Evolutionary conservation across 768 basidiomycete species (phyloP), one percentile per base, ranked within the genome.

Genomic region (Coprinopsis cinerea): DNA sequence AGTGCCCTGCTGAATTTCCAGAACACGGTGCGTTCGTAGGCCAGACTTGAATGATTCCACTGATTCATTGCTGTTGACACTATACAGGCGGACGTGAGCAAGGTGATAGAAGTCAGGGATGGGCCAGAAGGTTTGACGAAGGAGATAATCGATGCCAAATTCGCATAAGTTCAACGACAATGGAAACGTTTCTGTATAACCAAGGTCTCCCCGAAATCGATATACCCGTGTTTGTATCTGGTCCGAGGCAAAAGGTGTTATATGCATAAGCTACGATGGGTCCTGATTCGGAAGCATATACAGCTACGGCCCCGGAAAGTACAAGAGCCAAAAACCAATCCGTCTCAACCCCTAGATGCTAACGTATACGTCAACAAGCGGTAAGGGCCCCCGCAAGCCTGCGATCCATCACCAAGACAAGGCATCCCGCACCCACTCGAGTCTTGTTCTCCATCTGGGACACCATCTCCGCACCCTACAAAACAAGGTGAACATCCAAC

Each of bases 1-100:
- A 91, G 88, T 54, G 85, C 84, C 28, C 70, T 88, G 35, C 61
- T 89, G 45, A 78, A 84, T 55, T 94, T 96, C 67, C 88, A 93
- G 63, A 74, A 69, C 36, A 81, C 81, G 47, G 92, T 88, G 55
- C 64, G 83, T 70, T 30, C 18, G 18, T 3, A 37, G 44, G 25
- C 0, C 11, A 28, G 28, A 44, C 18, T 34, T 48, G 18, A 26
- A 9, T 43, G 41, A 23, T 43, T 43, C 22, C 4, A 4, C 22
- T 25, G 41, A 22, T 39, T 17, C 23, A 7, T 11, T 43, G 11
- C 41, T 11, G 7, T 43, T 26, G n/a, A n/a, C n/a, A n/a, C n/a
- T 41, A 48, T 58, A 4, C 55, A 91, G 88, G 84, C 80, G 34
- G 85, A 86, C 53, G 77, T 88, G 28, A 80, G 76, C 69, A 89